Evolutionary conservation across 345 rosid genomes (phyloP).

Genomic region (Conringia planisiliqua): DNA sequence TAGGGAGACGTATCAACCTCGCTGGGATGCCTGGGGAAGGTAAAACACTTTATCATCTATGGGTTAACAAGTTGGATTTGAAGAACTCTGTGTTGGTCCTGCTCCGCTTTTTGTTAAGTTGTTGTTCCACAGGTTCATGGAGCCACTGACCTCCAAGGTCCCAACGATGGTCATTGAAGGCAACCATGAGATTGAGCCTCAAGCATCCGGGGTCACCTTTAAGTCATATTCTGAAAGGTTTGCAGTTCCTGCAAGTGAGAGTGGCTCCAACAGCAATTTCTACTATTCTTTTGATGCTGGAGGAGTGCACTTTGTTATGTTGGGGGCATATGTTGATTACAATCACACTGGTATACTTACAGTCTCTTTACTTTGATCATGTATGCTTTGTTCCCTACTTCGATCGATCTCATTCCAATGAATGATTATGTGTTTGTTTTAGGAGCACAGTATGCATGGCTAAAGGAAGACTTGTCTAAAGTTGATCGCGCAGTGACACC

Average conservation of each 20-base stretch:
- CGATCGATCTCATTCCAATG: not conserved
- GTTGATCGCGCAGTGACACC: slow-evolving; percentile 61
- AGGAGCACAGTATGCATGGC: slow-evolving; percentile 76
- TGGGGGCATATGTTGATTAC: slow-evolving; percentile 82
- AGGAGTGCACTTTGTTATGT: slow-evolving; percentile 75
- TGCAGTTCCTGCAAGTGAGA: slow-evolving; percentile 70
- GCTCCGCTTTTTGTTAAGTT: not conserved
- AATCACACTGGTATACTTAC: slow-evolving; percentile 50
- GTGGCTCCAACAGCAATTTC: slow-evolving; percentile 64
- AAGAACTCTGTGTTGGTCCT: not conserved
- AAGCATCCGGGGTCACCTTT: slow-evolving; percentile 61
- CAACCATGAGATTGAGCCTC: slow-evolving; percentile 88
- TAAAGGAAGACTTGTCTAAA: slow-evolving; percentile 55
- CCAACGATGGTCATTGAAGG: slow-evolving; percentile 92
- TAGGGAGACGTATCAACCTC: slow-evolving; percentile 86
- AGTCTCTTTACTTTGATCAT: not conserved
- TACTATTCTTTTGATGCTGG: slow-evolving; percentile 89
- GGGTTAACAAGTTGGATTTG: not conserved
- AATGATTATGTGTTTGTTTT: slow-evolving; percentile 6
- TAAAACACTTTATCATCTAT: slow-evolving; percentile 18
- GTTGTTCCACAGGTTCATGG: slow-evolving; percentile 61
- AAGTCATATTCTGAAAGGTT: slow-evolving; percentile 70
- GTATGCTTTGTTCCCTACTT: not conserved
- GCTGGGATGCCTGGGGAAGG: slow-evolving; percentile 99
- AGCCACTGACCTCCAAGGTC: slow-evolving; percentile 69